Evolutionary conservation across 768 basidiomycete species (phyloP), one percentile per base, ranked within the genome.

Genomic region (Leccinum longicurvipes): DNA sequence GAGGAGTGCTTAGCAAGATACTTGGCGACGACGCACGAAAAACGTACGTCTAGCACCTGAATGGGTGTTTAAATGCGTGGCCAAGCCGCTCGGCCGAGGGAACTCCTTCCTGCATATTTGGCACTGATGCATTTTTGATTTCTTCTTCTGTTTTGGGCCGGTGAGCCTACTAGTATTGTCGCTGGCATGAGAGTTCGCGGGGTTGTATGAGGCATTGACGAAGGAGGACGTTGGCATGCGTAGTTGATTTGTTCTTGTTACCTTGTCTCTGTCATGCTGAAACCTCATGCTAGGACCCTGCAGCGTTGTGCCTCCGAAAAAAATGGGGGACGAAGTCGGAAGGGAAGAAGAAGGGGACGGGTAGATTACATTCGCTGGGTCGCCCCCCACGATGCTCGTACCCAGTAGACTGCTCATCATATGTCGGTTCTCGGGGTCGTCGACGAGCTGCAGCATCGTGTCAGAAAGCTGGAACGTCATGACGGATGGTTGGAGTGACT

Each of bases 61-160:
- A 56, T 81, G 80, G 21, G 75, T 75, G 60, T 82, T 81, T 80
- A 80, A 78, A 62, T 81, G 80, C 25, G 80, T 81, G 25, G 72
- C 70, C 58, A 81, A 67, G 14, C 80, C 81, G 50, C 79, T 81
- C 5, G 81, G 80, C 3, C 80, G 72, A 15, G 79, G 79, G 59
- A 81, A 81, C 63, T 66, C 47, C 66, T 79, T 79, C 1, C 63
- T 57, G 67, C 80, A 81, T 5, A 75, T 67, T 9, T 54, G 61
- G 61, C 79, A 81, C 61, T 74, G 69, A 61, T 81, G 79, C 78
- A 80, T 80, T 61, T 81, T 81, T 3, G 75, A 72, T 51, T 72
- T 80, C 64, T 78, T 69, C 11, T 55, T 52, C 9, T 53, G 62
- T 42, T 55, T 69, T 1, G 19, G 7, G 11, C 62, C 47, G 51